Evolutionary conservation across 345 rosid species (phyloP).

Genomic region (Hypericum androsaemum): DNA sequence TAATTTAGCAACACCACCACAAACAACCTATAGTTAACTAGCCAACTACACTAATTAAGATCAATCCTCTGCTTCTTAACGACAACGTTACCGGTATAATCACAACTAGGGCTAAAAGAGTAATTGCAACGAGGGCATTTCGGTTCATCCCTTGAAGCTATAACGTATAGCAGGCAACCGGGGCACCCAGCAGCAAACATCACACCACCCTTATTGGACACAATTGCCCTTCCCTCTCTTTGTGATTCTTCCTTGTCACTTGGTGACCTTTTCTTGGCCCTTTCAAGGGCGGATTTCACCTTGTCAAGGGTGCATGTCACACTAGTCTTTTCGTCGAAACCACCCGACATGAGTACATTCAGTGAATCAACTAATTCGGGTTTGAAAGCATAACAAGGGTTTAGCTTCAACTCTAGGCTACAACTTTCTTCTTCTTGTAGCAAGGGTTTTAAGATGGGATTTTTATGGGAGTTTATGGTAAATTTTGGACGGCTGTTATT

Average conservation of each 20-base stretch:
- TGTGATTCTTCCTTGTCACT: neutral
- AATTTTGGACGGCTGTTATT: too few species aligned
- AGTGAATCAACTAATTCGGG: neutral
- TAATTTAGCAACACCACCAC: too few species aligned
- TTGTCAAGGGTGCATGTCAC: neutral
- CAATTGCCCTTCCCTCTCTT: neutral
- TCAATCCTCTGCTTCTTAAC: neutral
- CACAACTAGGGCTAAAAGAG: neutral
- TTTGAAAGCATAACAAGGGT: neutral
- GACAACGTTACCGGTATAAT: neutral
- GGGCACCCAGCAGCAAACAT: neutral
- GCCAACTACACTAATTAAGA: neutral
- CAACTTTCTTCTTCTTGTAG: neutral
- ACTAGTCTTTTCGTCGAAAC: neutral
- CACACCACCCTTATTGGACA: neutral
- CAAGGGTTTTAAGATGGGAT: neutral
- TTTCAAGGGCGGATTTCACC: constrained; percentile 1
- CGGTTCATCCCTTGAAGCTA: neutral
- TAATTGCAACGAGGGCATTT: constrained; percentile 4
- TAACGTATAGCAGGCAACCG: neutral
- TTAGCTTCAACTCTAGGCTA: neutral
- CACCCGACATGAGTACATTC: neutral
- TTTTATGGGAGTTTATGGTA: too few species aligned
- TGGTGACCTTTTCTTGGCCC: neutral
- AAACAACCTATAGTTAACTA: too few species aligned